phyloP scores from a whole-genome alignment of 805 yeast genomes.

The Schwanniomyces occidentalis region DNA sequence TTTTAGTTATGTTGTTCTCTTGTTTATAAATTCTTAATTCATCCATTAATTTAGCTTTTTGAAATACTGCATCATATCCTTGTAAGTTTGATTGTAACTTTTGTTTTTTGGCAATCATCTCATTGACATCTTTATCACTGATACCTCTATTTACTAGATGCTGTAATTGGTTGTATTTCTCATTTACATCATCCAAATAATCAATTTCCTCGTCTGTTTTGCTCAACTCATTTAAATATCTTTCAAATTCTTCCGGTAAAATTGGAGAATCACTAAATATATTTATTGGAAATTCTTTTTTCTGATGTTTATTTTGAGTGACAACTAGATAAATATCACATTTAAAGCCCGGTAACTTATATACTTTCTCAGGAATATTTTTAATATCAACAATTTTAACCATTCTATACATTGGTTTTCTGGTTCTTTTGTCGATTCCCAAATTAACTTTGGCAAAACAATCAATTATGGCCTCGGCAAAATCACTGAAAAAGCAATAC shows the following conservation, averaged over 20 bases:
- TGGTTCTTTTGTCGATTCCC: slow-evolving; percentile 64
- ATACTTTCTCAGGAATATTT: slow-evolving; percentile 40
- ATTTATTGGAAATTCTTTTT: slow-evolving; percentile 73
- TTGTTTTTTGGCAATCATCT: slow-evolving; percentile 73
- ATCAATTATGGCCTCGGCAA: slow-evolving; percentile 66
- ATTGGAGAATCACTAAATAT: slow-evolving; percentile 79
- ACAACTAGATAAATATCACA: slow-evolving; percentile 62
- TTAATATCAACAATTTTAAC: slow-evolving; percentile 74
- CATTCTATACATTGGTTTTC: slow-evolving; percentile 73
- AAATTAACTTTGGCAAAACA: slow-evolving; percentile 83
- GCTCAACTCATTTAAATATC: slow-evolving; percentile 61
- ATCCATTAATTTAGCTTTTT: slow-evolving; percentile 69
- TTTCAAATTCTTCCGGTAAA: slow-evolving; percentile 67
- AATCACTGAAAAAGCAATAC: slow-evolving; percentile 80
- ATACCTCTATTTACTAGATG: slow-evolving; percentile 65
- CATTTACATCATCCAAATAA: slow-evolving; percentile 59
- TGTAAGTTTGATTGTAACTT: slow-evolving; percentile 48
- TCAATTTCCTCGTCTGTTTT: slow-evolving; percentile 62
- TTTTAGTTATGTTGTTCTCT: slow-evolving; percentile 40
- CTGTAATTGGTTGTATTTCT: slow-evolving; percentile 62
- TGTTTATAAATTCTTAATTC: slow-evolving; percentile 75
- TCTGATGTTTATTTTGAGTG: slow-evolving; percentile 75
- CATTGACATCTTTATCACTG: slow-evolving; percentile 72
- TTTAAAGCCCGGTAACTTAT: slow-evolving; percentile 42
- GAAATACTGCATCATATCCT: slow-evolving; percentile 66